Evolutionary conservation across 345 rosid genomes (phyloP).

Genomic region (Eucalyptus urophylla): DNA sequence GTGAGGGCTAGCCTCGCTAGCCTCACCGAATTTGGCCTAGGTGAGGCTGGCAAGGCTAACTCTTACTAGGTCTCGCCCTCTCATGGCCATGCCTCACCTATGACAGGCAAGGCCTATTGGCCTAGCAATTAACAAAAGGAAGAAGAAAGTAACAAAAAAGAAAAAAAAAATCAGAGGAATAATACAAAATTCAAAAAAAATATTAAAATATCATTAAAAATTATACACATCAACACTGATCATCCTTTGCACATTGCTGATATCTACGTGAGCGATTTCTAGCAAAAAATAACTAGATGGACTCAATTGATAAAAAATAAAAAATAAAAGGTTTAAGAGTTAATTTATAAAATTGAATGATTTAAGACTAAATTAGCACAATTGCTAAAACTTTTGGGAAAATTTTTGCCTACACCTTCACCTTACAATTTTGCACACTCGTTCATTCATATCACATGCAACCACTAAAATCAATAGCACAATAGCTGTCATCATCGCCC

Average conservation of each 20-base stretch:
- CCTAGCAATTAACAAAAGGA: rapidly evolving
- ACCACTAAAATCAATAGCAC: neutral
- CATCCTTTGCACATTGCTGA: rapidly evolving
- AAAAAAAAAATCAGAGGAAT: rapidly evolving
- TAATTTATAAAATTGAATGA: too few relatives aligned
- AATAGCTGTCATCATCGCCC: neutral
- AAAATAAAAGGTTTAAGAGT: too few relatives aligned
- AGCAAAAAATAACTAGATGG: rapidly evolving
- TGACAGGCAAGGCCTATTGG: rapidly evolving
- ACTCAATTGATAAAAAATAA: too few relatives aligned
- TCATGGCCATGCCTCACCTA: rapidly evolving
- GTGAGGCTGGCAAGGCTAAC: rapidly evolving
- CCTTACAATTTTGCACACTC: neutral
- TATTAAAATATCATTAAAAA: too few relatives aligned
- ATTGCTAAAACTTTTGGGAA: too few relatives aligned
- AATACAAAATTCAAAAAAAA: too few relatives aligned
- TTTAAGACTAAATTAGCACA: rapidly evolving
- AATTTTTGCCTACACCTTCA: rapidly evolving
- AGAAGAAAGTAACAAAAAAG: too few relatives aligned
- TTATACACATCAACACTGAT: rapidly evolving
- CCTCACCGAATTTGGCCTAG: rapidly evolving
- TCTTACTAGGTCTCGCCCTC: neutral
- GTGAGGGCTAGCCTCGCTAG: neutral
- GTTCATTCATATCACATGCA: neutral
- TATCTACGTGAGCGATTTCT: rapidly evolving